Base-by-base conservation (phyloP, 805 yeast species). In the Starmerella gropengiesseri region DNA sequence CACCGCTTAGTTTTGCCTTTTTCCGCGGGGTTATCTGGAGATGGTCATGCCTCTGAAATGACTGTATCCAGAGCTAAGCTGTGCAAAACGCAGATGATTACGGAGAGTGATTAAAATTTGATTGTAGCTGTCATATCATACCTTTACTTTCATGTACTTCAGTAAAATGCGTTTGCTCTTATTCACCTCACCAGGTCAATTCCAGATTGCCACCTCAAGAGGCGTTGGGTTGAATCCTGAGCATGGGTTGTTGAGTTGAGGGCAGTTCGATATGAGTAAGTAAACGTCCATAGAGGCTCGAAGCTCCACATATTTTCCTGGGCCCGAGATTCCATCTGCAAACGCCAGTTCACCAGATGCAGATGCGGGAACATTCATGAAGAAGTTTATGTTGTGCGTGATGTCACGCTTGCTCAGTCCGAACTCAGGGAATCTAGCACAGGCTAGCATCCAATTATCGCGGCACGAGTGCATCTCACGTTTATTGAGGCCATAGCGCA, bases 401-500 rank as follows among this genome's bases (percentile, higher is more conserved):
- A 39, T 38, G 29, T 44, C 40, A 9, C 47, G 43, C 21, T 44
- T 44, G 17, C 40, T 32, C 11, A 44, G 27, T 4, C 47, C 47
- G 17, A 33, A 43, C 27, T 43, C 47, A 3, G 47, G 40, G 31
- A 32, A 41, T 5, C 27, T 17, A n/a, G 32, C 31, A n/a, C 43
- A 42, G 20, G 39, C 43, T 11, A 39, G 34, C 47, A 43, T 33
- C 47, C 43, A 39, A 22, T 43, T 43, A 16, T 43, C 47, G 8
- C 47, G 40, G 35, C 47, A 43, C 14, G 47, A 43, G 25, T 43
- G 47, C 47, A 43, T 38, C 18, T 38, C 33, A 13, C 47, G 34
- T 4, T 37, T 43, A n/a, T 38, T 34, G 11, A 43, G 31, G 16
- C 41, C 29, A 36, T 43, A 43, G 7, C 46, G 32, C 13, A 43